Base-by-base conservation (phyloP, 805 yeast species). In the Candida insectorum region DNA sequence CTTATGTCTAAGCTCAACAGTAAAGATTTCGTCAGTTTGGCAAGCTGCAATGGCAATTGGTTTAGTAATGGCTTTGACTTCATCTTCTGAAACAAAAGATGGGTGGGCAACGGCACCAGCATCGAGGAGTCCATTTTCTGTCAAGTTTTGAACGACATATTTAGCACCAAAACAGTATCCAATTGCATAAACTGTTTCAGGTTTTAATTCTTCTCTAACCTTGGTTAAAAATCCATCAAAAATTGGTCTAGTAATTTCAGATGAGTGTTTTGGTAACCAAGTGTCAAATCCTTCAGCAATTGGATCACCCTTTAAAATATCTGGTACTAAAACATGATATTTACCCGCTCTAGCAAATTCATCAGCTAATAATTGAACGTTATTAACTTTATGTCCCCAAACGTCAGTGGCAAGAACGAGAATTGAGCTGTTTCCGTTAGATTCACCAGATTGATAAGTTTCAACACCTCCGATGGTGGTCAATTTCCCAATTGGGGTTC, bases 151-250 rank as follows among this genome's bases (percentile, higher is more conserved):
- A 37, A 83, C 47, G 21, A 74, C 77, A 46, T 65, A 79, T 57
- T 79, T 83, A 25, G 86, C 95, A 54, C 96, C 96, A 44, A 68
- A 87, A 62, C 96, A 87, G 65, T 86, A 79, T 16, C 96, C 96
- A 37, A 81, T 60, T 14, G 76, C 75, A 26, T 73, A 78, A 15
- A 81, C 39, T 34, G 58, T 54, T 22, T 45, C 44, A 2, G 58
- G 58, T 5, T 36, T 40, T 37, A 27, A 51, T 36, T 71, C 73
- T 17, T 52, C 47, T 39, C 62, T 72, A 36, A 82, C 56, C 6
- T 49, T 51, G 2, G 52, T 47, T 39, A 81, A 49, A 46, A 73
- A 82, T 4, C 55, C 57, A 23, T 69, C 69, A 26, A 77, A 71
- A 26, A 78, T 53, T 12, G 75, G 74, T 22, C 48, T 48, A 12